phyloP scores from a whole-genome alignment of 2,329 filamentous ascomycete species.

The Fusarium avenaceum region DNA sequence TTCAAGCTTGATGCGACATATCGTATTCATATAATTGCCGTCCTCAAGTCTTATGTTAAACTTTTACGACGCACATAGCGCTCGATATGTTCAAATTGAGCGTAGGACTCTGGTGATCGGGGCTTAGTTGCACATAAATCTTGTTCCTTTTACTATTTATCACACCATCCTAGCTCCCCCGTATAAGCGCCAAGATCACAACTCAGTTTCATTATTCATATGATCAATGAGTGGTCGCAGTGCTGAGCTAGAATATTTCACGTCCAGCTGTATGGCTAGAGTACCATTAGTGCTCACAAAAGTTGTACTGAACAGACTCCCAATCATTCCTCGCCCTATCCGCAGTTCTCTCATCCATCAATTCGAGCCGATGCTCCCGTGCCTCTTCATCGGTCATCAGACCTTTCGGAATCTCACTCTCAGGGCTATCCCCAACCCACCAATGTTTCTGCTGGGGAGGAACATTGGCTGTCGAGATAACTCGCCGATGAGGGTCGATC shows the following conservation, averaged over 20 bases:
- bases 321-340: not conserved
- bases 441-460: not conserved
- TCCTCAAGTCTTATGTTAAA: not conserved
- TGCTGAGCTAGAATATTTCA: too few relatives aligned
- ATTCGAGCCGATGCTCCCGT: not conserved
- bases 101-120: not conserved
- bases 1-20: not conserved
- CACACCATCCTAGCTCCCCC: too few relatives aligned
- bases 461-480: constrained; percentile 2
- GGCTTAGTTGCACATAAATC: too few relatives aligned
- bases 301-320: not conserved
- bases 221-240: not conserved
- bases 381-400: not conserved
- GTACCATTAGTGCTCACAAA: constrained; percentile 6
- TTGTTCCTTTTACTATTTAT: too few relatives aligned
- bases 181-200: too few relatives aligned
- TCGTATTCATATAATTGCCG: constrained; percentile 7
- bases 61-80: not conserved
- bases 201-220: too few relatives aligned
- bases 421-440: not conserved
- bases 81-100: not conserved
- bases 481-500: constrained; percentile 3
- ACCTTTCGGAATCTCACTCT: rapidly evolving
- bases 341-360: constrained; percentile 10
- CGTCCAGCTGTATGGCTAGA: too few relatives aligned